Base-by-base conservation (phyloP, 73 alveolate genomes). In the Paramecium caudatum region DNA sequence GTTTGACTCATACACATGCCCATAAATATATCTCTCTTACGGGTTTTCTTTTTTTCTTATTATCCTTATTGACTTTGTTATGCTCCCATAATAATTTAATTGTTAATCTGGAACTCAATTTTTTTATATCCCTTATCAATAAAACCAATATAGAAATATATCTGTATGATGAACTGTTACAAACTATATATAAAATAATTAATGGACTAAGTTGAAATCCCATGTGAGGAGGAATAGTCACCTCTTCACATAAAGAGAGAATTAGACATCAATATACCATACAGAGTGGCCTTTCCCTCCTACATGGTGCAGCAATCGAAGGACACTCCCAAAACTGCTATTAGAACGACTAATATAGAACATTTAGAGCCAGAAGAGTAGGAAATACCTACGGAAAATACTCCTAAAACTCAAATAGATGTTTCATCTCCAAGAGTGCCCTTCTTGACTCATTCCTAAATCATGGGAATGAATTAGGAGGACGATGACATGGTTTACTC, bases 371-470 rank as follows among this genome's bases (percentile, higher is more conserved):
- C 80, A 12, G 80, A 55, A 23, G 80, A 55, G 17, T 23, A 55
- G 19, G 88, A 74, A 21, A 74, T 74, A 19, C 62, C 68, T 10
- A 30, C 47, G 39, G 83, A 65, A 65, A 65, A 30, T 30, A 74
- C 69, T 74, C 88, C 88, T 0, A 74, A 74, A 15, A 74, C 88
- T 5, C 32, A 74, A 21, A 45, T 74, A 12, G 88, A 74, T 45
- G 47, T 74, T 10, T 74, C 88, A 39, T 74, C 88, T 9, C 88
- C 88, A 8, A 74, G 88, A 74, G 43, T 74, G 7, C 88, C 88
- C 6, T 74, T 74, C 32, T 74, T 74, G 32, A 74, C 88, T 6
- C 88, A 43, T 74, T 74, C 88, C 13, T 36, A 74, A 74, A 74
- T 74, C 43, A 23, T 74, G 65, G 88, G 88, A 34, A 74, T 74